Percentiles rank a stretch among this genome's conserved stretches.
These are phyloP conservation scores for Gaeumannomyces tritici DNA, from an alignment of 2,329 filamentous ascomycete species.

Conservation along the genomic window DNA sequence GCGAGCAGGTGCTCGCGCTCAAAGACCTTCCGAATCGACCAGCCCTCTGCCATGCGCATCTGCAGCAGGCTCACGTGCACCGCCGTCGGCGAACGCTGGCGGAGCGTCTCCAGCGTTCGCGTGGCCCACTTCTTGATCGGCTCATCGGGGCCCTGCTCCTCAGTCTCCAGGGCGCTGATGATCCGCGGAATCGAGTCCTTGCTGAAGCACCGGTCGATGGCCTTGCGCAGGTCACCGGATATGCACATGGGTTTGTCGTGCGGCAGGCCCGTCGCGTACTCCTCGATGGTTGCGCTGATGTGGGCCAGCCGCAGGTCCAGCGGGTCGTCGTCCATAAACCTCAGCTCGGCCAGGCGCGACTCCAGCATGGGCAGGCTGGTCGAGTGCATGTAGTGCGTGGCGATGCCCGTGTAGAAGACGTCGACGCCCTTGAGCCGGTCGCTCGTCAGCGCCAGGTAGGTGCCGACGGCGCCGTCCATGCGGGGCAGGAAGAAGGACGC, in stretches of 20 bases:
- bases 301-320: slow-evolving; percentile 54
- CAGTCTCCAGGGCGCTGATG: slow-evolving; percentile 53
- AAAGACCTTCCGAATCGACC: slow-evolving; percentile 82
- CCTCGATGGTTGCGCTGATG: slow-evolving; percentile 83
- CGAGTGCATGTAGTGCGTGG: slow-evolving; percentile 94
- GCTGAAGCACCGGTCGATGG: slow-evolving; percentile 78
- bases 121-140: slow-evolving; percentile 64
- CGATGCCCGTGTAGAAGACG: slow-evolving; percentile 82
- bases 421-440: slow-evolving; percentile 74
- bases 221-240: slow-evolving; percentile 59
- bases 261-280: slow-evolving; percentile 81
- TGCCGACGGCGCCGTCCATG: slow-evolving; percentile 78
- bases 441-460: slow-evolving; percentile 88
- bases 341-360: slow-evolving; percentile 75
- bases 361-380: slow-evolving; percentile 75
- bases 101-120: slow-evolving; percentile 65
- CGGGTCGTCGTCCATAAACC: slow-evolving; percentile 69
- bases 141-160: slow-evolving; percentile 20
- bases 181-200: slow-evolving; percentile 61
- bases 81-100: slow-evolving; percentile 72
- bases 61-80: slow-evolving; percentile 78
- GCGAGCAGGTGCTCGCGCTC: slow-evolving; percentile 78
- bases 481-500: slow-evolving; percentile 92
- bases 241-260: slow-evolving; percentile 59
- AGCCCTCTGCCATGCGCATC: slow-evolving; percentile 64